Conservation (phyloP, 768 basidiomycete species). For the Pleurotus tuoliensis region DNA sequence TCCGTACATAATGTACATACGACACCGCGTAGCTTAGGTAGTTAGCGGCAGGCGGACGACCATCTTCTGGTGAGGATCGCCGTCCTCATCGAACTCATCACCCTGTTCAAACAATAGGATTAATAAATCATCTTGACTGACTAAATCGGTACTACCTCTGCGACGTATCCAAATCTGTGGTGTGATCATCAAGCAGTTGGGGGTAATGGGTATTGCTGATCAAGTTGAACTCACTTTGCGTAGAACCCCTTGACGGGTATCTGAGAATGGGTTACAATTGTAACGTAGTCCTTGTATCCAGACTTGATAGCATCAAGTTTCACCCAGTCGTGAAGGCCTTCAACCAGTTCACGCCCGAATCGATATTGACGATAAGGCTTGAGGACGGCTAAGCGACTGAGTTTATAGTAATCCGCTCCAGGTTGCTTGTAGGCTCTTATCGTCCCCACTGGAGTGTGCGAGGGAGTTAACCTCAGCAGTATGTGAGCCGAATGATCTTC, state of each 20-base stretch:
- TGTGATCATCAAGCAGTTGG: too few relatives aligned
- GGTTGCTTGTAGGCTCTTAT: slow-evolving; percentile 47
- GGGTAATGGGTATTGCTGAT: slow-evolving; percentile 10
- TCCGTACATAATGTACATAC: slow-evolving; percentile 8
- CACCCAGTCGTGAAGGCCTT: slow-evolving; percentile 58
- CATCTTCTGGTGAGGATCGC: slow-evolving; percentile 86
- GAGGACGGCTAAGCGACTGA: slow-evolving; percentile 67
- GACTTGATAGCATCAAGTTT: slow-evolving; percentile 33
- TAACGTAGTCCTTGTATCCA: slow-evolving; percentile 13
- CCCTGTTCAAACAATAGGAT: slow-evolving; percentile 37
- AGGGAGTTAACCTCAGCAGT: slow-evolving; percentile 63
- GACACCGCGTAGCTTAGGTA: slow-evolving; percentile 6
- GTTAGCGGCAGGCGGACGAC: slow-evolving; percentile 44
- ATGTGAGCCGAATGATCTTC: slow-evolving; percentile 69
- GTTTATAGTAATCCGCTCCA: slow-evolving; percentile 56
- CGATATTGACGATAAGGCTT: slow-evolving; percentile 57
- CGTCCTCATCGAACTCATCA: slow-evolving; percentile 75
- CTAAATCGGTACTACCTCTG: slow-evolving; percentile 42
- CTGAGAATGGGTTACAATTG: slow-evolving; percentile 67
- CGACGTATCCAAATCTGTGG: slow-evolving; percentile 62
- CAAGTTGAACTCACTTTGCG: slow-evolving; percentile 51
- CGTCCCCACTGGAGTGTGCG: slow-evolving; percentile 64
- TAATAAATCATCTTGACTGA: too few relatives aligned
- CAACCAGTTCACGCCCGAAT: slow-evolving; percentile 67
- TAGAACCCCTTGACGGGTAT: slow-evolving; percentile 71